Evolutionary conservation across 768 basidiomycete genomes (phyloP).

Genomic region (Lactifluus rugatus): DNA sequence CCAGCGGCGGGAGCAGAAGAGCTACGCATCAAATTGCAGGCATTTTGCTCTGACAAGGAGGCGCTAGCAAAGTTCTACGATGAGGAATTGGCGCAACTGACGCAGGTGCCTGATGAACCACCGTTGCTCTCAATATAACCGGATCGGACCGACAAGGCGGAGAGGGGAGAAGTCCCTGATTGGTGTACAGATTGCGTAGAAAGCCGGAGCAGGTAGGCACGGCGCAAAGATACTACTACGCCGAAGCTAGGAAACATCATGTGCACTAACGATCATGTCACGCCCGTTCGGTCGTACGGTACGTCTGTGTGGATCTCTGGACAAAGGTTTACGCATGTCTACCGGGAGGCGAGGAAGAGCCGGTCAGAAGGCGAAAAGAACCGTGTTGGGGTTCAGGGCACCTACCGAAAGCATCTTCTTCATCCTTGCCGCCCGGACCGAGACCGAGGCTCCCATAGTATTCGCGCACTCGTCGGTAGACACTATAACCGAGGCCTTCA

Average conservation of each 20-base stretch:
- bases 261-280: constrained; percentile 57
- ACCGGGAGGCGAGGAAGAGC: neutral
- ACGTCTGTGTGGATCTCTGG: constrained; percentile 48
- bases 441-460: constrained; percentile 76
- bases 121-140: constrained; percentile 15
- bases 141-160: neutral
- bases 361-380: neutral
- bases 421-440: constrained; percentile 69
- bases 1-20: constrained; percentile 27
- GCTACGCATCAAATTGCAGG: constrained; percentile 27
- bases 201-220: neutral
- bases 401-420: constrained; percentile 88
- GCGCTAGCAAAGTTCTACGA: constrained; percentile 26
- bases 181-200: too few relatives aligned
- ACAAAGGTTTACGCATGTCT: constrained; percentile 70
- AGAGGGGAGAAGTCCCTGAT: too few relatives aligned
- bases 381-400: neutral
- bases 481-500: constrained; percentile 86
- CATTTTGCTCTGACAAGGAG: constrained; percentile 31
- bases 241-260: constrained; percentile 40
- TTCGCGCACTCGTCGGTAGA: constrained; percentile 82
- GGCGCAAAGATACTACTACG: neutral
- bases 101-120: constrained; percentile 18
- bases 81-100: constrained; percentile 15
- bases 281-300: constrained; percentile 65